Percentiles rank a stretch among this genome's conserved stretches.
These are phyloP conservation scores for Ogataea glucozyma DNA, from an alignment of 805 yeast species.

Conservation along the genomic window DNA sequence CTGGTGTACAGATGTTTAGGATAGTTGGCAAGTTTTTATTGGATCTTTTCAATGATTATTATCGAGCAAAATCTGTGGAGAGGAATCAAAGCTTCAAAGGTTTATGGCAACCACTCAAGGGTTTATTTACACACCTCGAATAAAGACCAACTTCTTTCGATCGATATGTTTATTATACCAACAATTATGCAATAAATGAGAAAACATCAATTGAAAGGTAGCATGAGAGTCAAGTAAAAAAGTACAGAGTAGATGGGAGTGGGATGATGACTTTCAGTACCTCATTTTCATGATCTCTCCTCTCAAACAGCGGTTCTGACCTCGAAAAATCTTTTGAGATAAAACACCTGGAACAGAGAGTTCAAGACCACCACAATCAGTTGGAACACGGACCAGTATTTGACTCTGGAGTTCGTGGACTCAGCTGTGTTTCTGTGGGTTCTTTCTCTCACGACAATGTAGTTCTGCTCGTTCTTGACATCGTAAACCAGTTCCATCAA, in stretches of 20 bases:
- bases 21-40: constrained; percentile 2
- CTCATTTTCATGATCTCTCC: neutral
- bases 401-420: constrained; percentile 93
- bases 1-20: constrained; percentile 2
- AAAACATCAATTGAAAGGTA: constrained; percentile 4
- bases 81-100: too few species aligned
- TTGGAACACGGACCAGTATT: constrained; percentile 97
- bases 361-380: constrained; percentile 80
- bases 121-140: neutral
- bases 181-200: constrained; percentile 4
- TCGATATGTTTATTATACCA: constrained; percentile 6
- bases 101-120: too few species aligned
- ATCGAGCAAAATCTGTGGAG: too few species aligned
- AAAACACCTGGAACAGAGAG: constrained; percentile 90
- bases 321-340: constrained; percentile 92
- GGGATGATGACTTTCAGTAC: neutral
- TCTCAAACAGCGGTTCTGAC: constrained; percentile 81
- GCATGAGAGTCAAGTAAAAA: constrained; percentile 5
- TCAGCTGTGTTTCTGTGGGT: constrained; percentile 98
- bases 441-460: constrained; percentile 93
- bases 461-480: constrained; percentile 88
- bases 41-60: too few species aligned
- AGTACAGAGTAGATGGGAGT: constrained; percentile 4
- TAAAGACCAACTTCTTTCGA: neutral
- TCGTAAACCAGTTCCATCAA: constrained; percentile 76